Evolutionary conservation across 164 flowering plant genomes (phyloP).

Genomic region (Aristolochia californica): DNA sequence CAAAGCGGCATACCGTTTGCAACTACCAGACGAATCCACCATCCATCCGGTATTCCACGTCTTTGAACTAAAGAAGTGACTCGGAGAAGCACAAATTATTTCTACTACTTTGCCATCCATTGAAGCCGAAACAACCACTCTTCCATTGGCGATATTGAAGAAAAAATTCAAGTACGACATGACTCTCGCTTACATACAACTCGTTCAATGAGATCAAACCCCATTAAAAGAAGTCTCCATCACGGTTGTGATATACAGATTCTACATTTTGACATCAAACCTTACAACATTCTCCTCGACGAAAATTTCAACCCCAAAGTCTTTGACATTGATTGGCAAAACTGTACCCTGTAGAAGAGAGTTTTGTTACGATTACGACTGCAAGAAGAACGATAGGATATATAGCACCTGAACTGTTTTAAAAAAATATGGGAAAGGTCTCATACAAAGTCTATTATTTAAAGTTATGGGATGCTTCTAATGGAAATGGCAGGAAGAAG

Average conservation of each 20-base stretch:
- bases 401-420: constrained; percentile 8
- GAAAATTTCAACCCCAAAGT: constrained; percentile 10
- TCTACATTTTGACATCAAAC: constrained; percentile 15
- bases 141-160: too few relatives aligned
- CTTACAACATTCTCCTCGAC: constrained; percentile 10
- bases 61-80: too few relatives aligned
- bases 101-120: too few relatives aligned
- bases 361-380: not conserved
- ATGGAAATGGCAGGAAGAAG: constrained; percentile 9
- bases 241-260: constrained; percentile 10
- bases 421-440: constrained; percentile 2
- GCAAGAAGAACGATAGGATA: constrained; percentile 8
- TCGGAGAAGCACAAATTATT: too few relatives aligned
- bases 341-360: not conserved
- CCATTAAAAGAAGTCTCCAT: too few relatives aligned
- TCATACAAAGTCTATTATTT: constrained; percentile 7
- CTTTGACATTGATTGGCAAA: constrained; percentile 10
- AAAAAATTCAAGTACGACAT: too few relatives aligned
- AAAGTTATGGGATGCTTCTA: constrained; percentile 10
- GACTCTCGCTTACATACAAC: too few relatives aligned
- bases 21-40: too few relatives aligned
- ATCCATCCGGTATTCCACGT: too few relatives aligned
- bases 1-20: too few relatives aligned
- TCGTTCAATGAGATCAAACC: too few relatives aligned
- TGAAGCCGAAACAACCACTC: too few relatives aligned